Conservation (phyloP, 208 protist species). For the Acanthamoeba lenticulata region DNA sequence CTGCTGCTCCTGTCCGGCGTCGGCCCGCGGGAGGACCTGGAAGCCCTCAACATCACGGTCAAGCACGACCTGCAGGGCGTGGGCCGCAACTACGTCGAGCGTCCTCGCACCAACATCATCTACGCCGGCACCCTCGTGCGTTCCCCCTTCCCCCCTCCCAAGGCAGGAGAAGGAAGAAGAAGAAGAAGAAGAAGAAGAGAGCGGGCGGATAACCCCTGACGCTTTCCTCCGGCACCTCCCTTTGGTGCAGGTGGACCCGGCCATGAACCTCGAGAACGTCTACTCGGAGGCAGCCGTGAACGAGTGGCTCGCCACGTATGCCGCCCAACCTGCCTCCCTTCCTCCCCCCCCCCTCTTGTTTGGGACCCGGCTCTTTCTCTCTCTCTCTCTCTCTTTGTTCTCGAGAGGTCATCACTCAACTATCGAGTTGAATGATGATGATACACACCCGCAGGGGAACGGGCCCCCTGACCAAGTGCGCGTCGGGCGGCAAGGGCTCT, state of each 20-base stretch:
- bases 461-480: not conserved
- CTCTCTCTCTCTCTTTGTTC: not conserved
- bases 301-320: not conserved
- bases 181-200: no score
- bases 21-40: slow-evolving; percentile 69
- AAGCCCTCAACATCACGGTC: not conserved
- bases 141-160: not conserved
- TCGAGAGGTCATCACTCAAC: not conserved
- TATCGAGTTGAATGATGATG: not conserved
- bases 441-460: not conserved
- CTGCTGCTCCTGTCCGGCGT: slow-evolving; percentile 82
- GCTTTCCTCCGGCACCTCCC: no score
- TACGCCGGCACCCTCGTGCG: not conserved
- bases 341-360: no score
- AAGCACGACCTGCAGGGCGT: slow-evolving; percentile 73
- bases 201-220: not conserved
- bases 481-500: not conserved
- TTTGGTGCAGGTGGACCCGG: not conserved
- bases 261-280: not conserved
- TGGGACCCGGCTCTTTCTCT: not conserved
- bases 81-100: slow-evolving; percentile 85
- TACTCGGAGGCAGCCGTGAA: not conserved
- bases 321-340: not conserved
- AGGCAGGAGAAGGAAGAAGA: no score
- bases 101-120: slow-evolving; percentile 60